phyloP scores from a whole-genome alignment of 345 rosid genomes.

The Balakata baccata region DNA sequence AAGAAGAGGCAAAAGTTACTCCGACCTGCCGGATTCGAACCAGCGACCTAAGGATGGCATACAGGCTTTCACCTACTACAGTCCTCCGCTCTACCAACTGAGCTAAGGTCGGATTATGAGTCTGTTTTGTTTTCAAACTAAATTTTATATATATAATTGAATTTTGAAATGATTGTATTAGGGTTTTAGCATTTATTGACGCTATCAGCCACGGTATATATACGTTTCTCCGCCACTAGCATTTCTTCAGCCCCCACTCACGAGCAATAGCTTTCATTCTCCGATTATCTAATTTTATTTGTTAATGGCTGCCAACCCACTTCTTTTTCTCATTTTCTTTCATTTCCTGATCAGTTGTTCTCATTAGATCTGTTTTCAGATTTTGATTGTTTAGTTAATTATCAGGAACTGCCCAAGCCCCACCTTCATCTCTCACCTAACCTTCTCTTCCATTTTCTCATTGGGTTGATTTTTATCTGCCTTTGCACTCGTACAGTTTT shows the following conservation, averaged over 20 bases:
- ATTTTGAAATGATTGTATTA: neutral
- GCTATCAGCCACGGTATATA: neutral
- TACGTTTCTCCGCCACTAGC: neutral
- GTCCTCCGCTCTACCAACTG: slow-evolving; percentile 99
- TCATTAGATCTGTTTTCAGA: neutral
- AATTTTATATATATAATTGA: too few species aligned
- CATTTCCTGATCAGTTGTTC: neutral
- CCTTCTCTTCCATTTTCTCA: neutral
- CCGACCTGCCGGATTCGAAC: slow-evolving; percentile 93
- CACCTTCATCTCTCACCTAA: neutral
- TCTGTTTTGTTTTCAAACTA: too few species aligned
- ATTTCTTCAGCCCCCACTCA: too few species aligned
- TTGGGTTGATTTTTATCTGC: neutral
- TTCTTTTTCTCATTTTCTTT: too few species aligned
- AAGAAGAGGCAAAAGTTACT: neutral
- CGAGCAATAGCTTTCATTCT: slow-evolving; percentile 19
- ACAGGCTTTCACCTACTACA: slow-evolving; percentile 44
- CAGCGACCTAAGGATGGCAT: slow-evolving; percentile 42
- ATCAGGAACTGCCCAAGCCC: neutral
- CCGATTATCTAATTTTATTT: neutral
- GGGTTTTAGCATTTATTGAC: neutral
- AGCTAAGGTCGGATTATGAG: slow-evolving; percentile 81
- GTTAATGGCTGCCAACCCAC: neutral
- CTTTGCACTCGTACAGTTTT: neutral
- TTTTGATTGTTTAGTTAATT: neutral